Percentiles rank a stretch among this genome's conserved stretches.
phyloP scores from a whole-genome alignment of 345 rosid genomes.

The Citrus australasica region DNA sequence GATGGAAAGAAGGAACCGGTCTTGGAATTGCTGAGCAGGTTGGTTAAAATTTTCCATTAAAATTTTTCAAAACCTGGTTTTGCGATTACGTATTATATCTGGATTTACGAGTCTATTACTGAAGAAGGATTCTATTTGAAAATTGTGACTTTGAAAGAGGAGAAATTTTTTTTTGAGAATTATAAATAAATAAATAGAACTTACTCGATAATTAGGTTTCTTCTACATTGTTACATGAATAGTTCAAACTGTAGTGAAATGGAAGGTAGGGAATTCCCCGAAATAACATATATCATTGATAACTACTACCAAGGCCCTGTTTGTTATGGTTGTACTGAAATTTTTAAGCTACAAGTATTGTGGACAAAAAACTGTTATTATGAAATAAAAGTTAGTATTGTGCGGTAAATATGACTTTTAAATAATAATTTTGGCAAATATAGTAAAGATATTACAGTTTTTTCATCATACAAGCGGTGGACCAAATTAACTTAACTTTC shows the following conservation, averaged over 20 bases:
- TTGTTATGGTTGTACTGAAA: too few species aligned
- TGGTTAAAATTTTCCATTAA: neutral
- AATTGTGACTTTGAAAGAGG: too few species aligned
- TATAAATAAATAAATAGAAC: neutral
- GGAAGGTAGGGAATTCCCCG: neutral
- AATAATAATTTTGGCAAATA: too few species aligned
- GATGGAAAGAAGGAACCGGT: constrained; percentile 96
- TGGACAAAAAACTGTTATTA: too few species aligned
- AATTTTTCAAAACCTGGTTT: neutral
- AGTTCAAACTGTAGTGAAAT: neutral
- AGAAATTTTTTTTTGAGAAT: neutral
- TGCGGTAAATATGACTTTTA: too few species aligned
- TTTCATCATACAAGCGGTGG: too few species aligned
- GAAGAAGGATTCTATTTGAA: neutral
- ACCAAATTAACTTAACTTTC: too few species aligned
- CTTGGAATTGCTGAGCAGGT: constrained; percentile 85
- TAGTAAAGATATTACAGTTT: too few species aligned
- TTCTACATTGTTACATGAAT: neutral
- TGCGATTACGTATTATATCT: neutral
- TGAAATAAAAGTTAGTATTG: too few species aligned
- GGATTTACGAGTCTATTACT: neutral
- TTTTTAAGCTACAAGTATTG: too few species aligned
- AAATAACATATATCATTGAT: neutral
- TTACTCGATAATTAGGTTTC: neutral
- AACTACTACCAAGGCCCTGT: neutral